Evolutionary conservation across 2,329 filamentous ascomycete genomes (phyloP).

Genomic region (Keithomyces neogunnii): DNA sequence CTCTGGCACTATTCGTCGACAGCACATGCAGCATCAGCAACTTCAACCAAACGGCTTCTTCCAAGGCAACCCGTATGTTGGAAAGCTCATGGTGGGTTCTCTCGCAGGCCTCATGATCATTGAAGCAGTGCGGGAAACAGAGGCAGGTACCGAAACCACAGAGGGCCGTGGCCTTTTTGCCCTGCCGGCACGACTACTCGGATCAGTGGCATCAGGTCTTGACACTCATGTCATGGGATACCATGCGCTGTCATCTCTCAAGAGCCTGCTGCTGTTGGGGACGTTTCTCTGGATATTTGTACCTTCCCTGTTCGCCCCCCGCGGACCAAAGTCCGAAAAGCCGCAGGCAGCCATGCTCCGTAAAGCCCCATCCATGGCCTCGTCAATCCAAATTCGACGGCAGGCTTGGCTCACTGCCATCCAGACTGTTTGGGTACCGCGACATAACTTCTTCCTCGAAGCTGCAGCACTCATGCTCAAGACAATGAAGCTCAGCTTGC

Average conservation of each 20-base stretch:
- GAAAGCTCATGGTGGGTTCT: conserved; percentile 87
- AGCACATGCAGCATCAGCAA: conserved; percentile 45
- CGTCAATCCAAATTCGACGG: conserved; percentile 74
- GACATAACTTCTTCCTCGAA: conserved; percentile 79
- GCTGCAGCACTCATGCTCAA: conserved; percentile 73
- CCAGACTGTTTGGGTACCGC: conserved; percentile 85
- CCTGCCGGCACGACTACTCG: conserved; percentile 51
- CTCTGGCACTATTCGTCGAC: conserved; percentile 41
- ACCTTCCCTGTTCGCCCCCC: conserved; percentile 39
- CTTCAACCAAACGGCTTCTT: conserved; percentile 46
- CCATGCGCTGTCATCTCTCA: conserved; percentile 43
- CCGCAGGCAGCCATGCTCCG: conserved; percentile 34
- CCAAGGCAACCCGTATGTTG: conserved; percentile 46
- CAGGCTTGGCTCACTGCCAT: conserved; percentile 91
- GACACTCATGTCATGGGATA: conserved; percentile 48
- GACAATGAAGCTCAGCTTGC: conserved; percentile 70
- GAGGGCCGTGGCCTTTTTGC: conserved; percentile 60
- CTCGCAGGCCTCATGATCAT: conserved; percentile 87
- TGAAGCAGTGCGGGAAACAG: conserved; percentile 64
- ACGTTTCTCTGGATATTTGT: conserved; percentile 46
- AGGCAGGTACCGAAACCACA: conserved; percentile 54
- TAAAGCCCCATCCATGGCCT: conserved; percentile 63
- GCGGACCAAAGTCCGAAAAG: conserved; percentile 43
- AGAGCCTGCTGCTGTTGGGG: conserved; percentile 43
- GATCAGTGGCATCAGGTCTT: conserved; percentile 35